A percentile compares a stretch with the other conserved stretches of the same genome.
Conservation (phyloP, 768 basidiomycete genomes). For the Lactarius sp. region DNA sequence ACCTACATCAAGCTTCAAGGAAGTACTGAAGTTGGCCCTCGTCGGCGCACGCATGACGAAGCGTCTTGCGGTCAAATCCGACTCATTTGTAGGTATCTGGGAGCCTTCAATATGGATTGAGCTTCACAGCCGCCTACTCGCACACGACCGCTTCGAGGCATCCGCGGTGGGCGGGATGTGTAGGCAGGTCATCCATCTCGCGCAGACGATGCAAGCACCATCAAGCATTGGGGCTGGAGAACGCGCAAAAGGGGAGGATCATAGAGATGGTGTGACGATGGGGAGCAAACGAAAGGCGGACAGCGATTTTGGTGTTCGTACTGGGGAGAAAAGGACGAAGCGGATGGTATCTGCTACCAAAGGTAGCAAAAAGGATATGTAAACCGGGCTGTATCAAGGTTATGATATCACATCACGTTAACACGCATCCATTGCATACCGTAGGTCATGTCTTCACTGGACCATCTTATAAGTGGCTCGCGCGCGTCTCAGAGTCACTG, state of each 20-base stretch:
- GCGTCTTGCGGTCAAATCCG: constrained; percentile 35
- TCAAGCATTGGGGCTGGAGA: constrained; percentile 23
- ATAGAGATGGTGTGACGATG: constrained; percentile 12
- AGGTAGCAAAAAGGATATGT: not conserved
- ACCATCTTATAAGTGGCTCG: no score
- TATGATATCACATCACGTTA: not conserved
- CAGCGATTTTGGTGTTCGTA: constrained; percentile 14
- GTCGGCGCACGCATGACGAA: constrained; percentile 62
- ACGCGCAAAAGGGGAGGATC: constrained; percentile 24
- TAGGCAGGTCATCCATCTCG: constrained; percentile 48
- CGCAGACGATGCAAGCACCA: not conserved
- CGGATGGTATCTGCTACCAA: constrained; percentile 37
- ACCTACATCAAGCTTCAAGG: constrained; percentile 66
- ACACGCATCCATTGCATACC: not conserved
- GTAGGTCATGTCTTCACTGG: no score
- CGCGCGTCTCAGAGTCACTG: no score
- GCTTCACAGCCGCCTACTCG: constrained; percentile 43
- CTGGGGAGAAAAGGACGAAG: constrained; percentile 35
- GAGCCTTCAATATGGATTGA: constrained; percentile 50
- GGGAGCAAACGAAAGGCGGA: constrained; percentile 31
- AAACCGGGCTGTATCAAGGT: not conserved
- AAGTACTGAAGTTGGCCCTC: constrained; percentile 68
- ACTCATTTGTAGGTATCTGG: constrained; percentile 47
- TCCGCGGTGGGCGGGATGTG: constrained; percentile 57
- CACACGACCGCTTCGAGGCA: constrained; percentile 56